Evolutionary conservation across 169 alveolate genomes (phyloP).

Genomic region (Plasmodium relictum): DNA sequence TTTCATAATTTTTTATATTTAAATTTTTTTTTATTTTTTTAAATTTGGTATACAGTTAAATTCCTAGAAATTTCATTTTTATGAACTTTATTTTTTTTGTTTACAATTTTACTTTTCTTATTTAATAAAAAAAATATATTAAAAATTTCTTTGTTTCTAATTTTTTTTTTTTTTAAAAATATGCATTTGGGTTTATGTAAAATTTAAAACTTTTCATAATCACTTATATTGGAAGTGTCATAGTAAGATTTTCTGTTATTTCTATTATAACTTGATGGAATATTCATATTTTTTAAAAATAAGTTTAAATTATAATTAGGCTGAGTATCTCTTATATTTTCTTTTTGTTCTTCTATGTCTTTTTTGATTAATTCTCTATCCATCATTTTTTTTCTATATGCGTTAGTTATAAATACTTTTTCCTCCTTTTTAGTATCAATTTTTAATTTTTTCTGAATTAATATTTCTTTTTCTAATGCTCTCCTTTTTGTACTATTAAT

Average conservation of each 20-base stretch:
- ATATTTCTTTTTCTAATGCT: slow-evolving; percentile 82
- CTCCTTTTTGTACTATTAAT: slow-evolving; percentile 83
- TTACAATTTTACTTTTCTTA: too few relatives aligned
- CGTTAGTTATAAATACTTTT: slow-evolving; percentile 85
- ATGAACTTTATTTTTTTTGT: too few relatives aligned
- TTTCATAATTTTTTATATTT: too few relatives aligned
- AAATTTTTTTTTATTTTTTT: neutral
- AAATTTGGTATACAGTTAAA: too few relatives aligned
- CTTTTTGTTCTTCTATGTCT: slow-evolving; percentile 73
- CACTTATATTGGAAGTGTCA: slow-evolving; percentile 14
- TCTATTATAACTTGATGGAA: slow-evolving; percentile 65
- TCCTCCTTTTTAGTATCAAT: slow-evolving; percentile 78
- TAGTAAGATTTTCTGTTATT: slow-evolving; percentile 13
- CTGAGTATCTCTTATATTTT: slow-evolving; percentile 73
- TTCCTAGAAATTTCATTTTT: too few relatives aligned
- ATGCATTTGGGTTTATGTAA: neutral
- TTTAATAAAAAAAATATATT: neutral
- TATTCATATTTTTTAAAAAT: slow-evolving; percentile 80
- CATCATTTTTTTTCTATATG: slow-evolving; percentile 85
- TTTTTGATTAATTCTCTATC: slow-evolving; percentile 79
- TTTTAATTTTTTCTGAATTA: slow-evolving; percentile 83
- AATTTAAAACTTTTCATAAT: neutral
- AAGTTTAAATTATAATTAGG: slow-evolving; percentile 80
- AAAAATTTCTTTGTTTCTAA: neutral
- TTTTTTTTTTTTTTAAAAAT: neutral